phyloP scores from a whole-genome alignment of 768 basidiomycete genomes.

The Termitomyces sp. region DNA sequence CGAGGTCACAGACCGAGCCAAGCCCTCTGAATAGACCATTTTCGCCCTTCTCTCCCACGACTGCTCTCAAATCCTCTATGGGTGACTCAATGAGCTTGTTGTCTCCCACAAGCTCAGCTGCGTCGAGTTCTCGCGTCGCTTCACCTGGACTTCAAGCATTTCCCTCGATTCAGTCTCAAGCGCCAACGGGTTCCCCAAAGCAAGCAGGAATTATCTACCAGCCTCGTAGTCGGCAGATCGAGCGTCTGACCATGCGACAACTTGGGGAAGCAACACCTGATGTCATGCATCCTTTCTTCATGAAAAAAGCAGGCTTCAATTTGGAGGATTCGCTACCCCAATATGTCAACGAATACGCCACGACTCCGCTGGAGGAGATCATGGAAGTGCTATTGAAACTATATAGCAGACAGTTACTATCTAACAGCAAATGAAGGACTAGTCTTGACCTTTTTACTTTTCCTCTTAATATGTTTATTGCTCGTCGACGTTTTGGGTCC shows the following conservation, averaged over 20 bases:
- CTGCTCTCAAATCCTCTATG: slow-evolving; percentile 17
- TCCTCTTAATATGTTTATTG: background rate
- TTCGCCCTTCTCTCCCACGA: slow-evolving; percentile 23
- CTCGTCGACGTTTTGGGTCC: background rate
- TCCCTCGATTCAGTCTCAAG: slow-evolving; percentile 12
- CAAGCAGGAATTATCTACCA: slow-evolving; percentile 43
- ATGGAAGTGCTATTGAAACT: slow-evolving; percentile 75
- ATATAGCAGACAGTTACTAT: slow-evolving; percentile 70
- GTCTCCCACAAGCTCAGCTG: slow-evolving; percentile 15
- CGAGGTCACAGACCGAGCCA: slow-evolving; percentile 30
- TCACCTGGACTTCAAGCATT: slow-evolving; percentile 11
- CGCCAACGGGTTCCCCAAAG: slow-evolving; percentile 12
- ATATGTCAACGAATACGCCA: slow-evolving; percentile 84
- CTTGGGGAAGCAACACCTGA: slow-evolving; percentile 87
- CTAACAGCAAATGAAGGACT: slow-evolving; percentile 21
- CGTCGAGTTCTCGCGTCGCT: slow-evolving; percentile 6
- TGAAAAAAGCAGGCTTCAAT: slow-evolving; percentile 81
- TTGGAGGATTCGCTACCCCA: slow-evolving; percentile 82
- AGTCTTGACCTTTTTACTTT: background rate
- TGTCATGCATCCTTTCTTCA: slow-evolving; percentile 85
- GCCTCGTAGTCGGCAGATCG: slow-evolving; percentile 60
- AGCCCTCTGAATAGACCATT: slow-evolving; percentile 13
- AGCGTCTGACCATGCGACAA: slow-evolving; percentile 81
- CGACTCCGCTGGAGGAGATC: slow-evolving; percentile 78
- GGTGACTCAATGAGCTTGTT: slow-evolving; percentile 16